Conservation (phyloP, 169 alveolate species). For the Cryptosporidium bovis region DNA sequence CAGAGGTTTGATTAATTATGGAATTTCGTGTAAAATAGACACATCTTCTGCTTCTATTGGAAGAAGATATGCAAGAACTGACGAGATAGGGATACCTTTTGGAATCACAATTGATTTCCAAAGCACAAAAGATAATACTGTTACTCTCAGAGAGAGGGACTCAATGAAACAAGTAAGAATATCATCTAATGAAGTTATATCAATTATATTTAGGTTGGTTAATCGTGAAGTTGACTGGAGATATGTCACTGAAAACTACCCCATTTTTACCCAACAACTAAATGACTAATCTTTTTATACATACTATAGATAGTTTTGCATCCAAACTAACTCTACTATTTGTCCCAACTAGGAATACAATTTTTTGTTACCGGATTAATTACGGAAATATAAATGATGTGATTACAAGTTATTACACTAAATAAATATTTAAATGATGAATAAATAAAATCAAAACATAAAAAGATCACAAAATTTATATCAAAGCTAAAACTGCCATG, state of each 20-base stretch:
- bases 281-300: background rate
- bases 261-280: constrained; percentile 45
- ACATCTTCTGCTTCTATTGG: constrained; percentile 93
- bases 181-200: constrained; percentile 77
- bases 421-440: too few species aligned
- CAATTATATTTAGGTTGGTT: constrained; percentile 75
- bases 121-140: constrained; percentile 91
- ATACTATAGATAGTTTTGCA: too few species aligned
- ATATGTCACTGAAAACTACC: constrained; percentile 69
- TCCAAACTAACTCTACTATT: too few species aligned
- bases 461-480: too few species aligned
- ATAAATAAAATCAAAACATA: too few species aligned
- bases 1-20: constrained; percentile 77
- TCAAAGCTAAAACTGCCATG: too few species aligned
- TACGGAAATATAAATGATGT: too few species aligned
- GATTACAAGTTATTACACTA: too few species aligned
- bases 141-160: constrained; percentile 94
- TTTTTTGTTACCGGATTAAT: too few species aligned
- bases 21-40: constrained; percentile 92
- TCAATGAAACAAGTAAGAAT: constrained; percentile 94
- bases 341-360: too few species aligned
- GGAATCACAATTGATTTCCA: constrained; percentile 97
- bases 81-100: constrained; percentile 98
- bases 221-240: constrained; percentile 80
- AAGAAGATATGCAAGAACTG: constrained; percentile 96